Percentiles rank a stretch among this genome's conserved stretches.
Evolutionary conservation across 2,329 filamentous ascomycete genomes (phyloP).

Genomic region (Emergomyces orientalis): DNA sequence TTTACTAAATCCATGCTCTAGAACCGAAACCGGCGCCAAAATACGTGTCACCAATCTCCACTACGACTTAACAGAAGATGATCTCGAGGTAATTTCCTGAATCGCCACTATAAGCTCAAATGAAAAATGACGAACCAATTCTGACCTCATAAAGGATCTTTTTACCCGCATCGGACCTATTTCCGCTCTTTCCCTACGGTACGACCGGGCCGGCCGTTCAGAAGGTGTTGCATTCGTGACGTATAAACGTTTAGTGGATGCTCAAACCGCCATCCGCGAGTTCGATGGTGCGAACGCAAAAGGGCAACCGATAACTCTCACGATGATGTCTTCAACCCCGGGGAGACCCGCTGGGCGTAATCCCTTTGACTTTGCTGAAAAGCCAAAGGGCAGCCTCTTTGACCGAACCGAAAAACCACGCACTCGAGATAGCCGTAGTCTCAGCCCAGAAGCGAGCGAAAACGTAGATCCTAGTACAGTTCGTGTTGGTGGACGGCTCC

Average conservation of each 20-base stretch:
- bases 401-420: conserved; percentile 47
- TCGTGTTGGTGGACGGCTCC: conserved; percentile 34
- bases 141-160: conserved; percentile 51
- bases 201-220: conserved; percentile 81
- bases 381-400: conserved; percentile 54
- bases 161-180: conserved; percentile 71
- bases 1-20: conserved; percentile 1
- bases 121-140: conserved; percentile 8
- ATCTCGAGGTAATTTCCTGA: conserved; percentile 56
- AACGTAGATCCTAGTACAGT: conserved; percentile 25
- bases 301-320: conserved; percentile 70
- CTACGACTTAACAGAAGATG: conserved; percentile 79
- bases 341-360: conserved; percentile 30
- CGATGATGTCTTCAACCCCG: conserved; percentile 49
- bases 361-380: conserved; percentile 43
- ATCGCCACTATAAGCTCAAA: conserved; percentile 17
- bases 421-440: conserved; percentile 33
- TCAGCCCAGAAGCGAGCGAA: conserved; percentile 32
- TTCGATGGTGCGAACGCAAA: conserved; percentile 89
- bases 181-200: conserved; percentile 58
- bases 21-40: conserved; percentile 48
- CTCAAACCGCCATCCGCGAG: conserved; percentile 62
- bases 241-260: conserved; percentile 63
- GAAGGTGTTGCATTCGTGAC: conserved; percentile 77
- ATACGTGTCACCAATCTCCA: conserved; percentile 83